Conservation (phyloP, 78 protist species). For the Dictyostelium brefeldianum region DNA sequence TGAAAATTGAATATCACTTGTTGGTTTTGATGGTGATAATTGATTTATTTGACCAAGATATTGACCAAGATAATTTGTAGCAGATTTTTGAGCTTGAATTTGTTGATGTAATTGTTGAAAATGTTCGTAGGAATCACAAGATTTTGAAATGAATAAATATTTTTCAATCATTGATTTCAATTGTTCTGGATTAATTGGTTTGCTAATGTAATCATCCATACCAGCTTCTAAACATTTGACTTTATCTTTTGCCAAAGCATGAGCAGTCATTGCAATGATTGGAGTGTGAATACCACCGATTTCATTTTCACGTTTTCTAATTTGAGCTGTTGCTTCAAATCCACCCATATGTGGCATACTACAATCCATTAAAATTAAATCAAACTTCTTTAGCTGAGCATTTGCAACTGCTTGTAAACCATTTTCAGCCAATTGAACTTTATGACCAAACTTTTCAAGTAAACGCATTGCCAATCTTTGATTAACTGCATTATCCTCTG, state of each 20-base stretch:
- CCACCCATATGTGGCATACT: conserved; percentile 94
- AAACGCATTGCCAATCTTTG: conserved; percentile 80
- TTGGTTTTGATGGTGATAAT: too few species aligned
- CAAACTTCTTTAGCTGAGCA: conserved; percentile 52
- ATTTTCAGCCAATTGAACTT: conserved; percentile 77
- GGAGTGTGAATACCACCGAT: conserved; percentile 60
- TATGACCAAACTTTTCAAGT: conserved; percentile 80
- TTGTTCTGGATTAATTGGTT: conserved; percentile 83
- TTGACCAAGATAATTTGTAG: not conserved
- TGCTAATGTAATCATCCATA: conserved; percentile 83
- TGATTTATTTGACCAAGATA: too few species aligned
- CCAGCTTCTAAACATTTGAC: conserved; percentile 80
- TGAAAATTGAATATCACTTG: too few species aligned
- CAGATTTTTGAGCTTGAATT: conserved; percentile 13
- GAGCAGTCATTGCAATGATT: conserved; percentile 89
- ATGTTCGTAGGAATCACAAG: conserved; percentile 3
- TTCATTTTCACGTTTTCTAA: conserved; percentile 65
- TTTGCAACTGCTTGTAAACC: conserved; percentile 84
- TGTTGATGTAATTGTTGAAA: conserved; percentile 12
- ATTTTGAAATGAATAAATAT: conserved; percentile 1
- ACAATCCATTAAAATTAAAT: conserved; percentile 89
- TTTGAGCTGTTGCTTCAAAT: conserved; percentile 83
- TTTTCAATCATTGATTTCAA: conserved; percentile 50
- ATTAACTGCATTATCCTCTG: conserved; percentile 85
- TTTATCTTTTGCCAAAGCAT: conserved; percentile 76